Evolutionary conservation across 306 rosid species (phyloP), one percentile per base, ranked within the genome.

Genomic region (Mucuna pruriens): DNA sequence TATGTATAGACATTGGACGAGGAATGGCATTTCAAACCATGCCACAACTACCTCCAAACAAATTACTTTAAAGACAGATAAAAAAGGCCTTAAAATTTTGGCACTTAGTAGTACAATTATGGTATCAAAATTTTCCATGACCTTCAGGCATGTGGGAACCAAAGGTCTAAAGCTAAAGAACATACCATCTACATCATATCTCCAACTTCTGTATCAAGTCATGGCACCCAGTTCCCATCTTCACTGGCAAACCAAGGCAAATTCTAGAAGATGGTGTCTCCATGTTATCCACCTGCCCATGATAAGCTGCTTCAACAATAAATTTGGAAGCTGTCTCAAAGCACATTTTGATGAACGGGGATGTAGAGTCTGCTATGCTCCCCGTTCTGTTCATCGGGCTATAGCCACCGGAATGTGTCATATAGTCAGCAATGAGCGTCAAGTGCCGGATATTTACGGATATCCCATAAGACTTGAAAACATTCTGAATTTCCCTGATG

Each of bases 251-350:
- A 17, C 99, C 98, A 58, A 95, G 96, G 85, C 98, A 93, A 58
- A 95, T 76, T 84, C 98, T 87, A 38, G 99, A 80, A 46, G 99
- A 95, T 10, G 99, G 99, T 25, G 97, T 88, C 68, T 91, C 98
- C 89, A 95, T 88, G 79, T 63, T 66, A 52, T 95, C 98, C 15
- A 84, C 83, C 80, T 84, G 88, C 25, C 95, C 93, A 60, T 92
- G 97, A 63, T 54, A 86, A 11, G 97, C 97, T 22, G 97, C 97
- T 83, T 92, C 92, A 48, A 91, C 95, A 60, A 92, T 90, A 83
- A 95, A 95, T 77, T 90, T 92, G 12, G 94, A 75, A 45, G 97
- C 97, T 0, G 95, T 93, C 85, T 93, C 97, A 23, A 91, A 95
- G 12, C 92, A 81, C 94, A 95, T 93, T 80, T 92, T 91, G 82